Evolutionary conservation across 2,329 filamentous ascomycete genomes (phyloP).

Genomic region (Lasiodiplodia citricola): DNA sequence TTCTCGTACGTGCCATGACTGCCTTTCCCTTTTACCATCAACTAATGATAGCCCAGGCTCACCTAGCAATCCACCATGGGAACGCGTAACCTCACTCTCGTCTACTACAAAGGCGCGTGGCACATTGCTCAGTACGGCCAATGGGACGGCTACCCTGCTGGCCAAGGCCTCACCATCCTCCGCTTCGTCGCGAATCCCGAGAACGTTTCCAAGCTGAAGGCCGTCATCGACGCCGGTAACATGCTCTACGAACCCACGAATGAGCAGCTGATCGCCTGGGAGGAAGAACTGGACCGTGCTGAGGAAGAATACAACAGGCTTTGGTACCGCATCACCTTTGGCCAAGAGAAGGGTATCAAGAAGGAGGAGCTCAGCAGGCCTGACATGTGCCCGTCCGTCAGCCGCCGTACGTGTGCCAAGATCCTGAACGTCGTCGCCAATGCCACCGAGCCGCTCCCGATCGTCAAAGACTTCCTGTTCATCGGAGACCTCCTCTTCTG

Average conservation of each 20-base stretch:
- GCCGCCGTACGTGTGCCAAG: neutral
- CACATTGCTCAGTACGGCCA: constrained; percentile 37
- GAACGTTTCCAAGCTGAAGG: constrained; percentile 34
- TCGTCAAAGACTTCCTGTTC: neutral
- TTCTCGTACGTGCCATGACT: too few relatives aligned
- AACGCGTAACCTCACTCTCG: constrained; percentile 20
- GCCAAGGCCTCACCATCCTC: constrained; percentile 34
- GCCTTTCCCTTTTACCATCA: too few relatives aligned
- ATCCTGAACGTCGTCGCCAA: neutral
- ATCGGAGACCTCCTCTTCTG: neutral
- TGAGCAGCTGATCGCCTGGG: constrained; percentile 1
- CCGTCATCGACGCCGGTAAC: constrained; percentile 28
- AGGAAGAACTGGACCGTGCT: neutral
- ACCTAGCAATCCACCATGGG: neutral
- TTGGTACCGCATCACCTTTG: too few relatives aligned
- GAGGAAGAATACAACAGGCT: too few relatives aligned
- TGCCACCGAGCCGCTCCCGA: neutral
- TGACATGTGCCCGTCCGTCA: neutral
- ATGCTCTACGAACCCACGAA: constrained; percentile 27
- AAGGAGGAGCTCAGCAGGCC: neutral
- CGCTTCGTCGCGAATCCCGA: constrained; percentile 31
- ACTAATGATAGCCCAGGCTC: too few relatives aligned
- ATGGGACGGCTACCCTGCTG: constrained; percentile 37
- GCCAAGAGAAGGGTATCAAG: too few relatives aligned
- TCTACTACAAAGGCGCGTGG: constrained; percentile 32